A percentile compares a stretch with the other conserved stretches of the same genome.
phyloP scores from a whole-genome alignment of 768 basidiomycete species.

The Lyophyllum atratum region DNA sequence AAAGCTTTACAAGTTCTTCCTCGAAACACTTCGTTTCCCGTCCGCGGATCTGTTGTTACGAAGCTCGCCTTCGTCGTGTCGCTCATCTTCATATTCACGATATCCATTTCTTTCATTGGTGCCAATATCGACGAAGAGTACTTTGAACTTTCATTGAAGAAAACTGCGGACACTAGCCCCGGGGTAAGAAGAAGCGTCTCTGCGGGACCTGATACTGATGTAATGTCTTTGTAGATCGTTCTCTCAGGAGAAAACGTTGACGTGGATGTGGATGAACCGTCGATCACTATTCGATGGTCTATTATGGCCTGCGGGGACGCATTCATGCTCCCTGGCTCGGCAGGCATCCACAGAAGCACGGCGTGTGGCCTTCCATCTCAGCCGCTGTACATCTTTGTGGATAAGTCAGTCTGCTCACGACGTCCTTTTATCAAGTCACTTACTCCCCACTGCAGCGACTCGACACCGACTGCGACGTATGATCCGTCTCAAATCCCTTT shows the following conservation, averaged over 20 bases:
- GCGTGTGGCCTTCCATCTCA: slow-evolving; percentile 49
- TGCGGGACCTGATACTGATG: slow-evolving; percentile 4
- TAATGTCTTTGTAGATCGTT: slow-evolving; percentile 41
- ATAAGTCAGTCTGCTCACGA: slow-evolving; percentile 37
- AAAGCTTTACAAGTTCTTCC: background rate
- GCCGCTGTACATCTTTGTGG: slow-evolving; percentile 46
- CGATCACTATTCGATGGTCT: slow-evolving; percentile 57
- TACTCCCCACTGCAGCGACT: slow-evolving; percentile 26
- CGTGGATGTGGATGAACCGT: slow-evolving; percentile 59
- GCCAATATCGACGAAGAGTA: slow-evolving; percentile 40
- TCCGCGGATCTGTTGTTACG: slow-evolving; percentile 31
- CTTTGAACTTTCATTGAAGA: slow-evolving; percentile 41
- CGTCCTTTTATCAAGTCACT: background rate
- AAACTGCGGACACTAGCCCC: slow-evolving; percentile 41
- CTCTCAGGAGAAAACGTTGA: slow-evolving; percentile 59
- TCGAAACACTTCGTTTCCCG: slow-evolving; percentile 25
- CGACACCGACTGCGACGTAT: slow-evolving; percentile 39
- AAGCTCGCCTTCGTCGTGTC: slow-evolving; percentile 45
- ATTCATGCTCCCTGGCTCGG: slow-evolving; percentile 45
- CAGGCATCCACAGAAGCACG: slow-evolving; percentile 44
- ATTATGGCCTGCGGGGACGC: slow-evolving; percentile 51
- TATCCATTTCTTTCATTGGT: slow-evolving; percentile 53
- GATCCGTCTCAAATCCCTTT: slow-evolving; percentile 50
- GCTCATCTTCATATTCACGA: slow-evolving; percentile 45
- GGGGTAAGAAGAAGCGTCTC: slow-evolving; percentile 37